phyloP scores from a whole-genome alignment of 331 rosid genomes.

The Pyracantha coccinea region DNA sequence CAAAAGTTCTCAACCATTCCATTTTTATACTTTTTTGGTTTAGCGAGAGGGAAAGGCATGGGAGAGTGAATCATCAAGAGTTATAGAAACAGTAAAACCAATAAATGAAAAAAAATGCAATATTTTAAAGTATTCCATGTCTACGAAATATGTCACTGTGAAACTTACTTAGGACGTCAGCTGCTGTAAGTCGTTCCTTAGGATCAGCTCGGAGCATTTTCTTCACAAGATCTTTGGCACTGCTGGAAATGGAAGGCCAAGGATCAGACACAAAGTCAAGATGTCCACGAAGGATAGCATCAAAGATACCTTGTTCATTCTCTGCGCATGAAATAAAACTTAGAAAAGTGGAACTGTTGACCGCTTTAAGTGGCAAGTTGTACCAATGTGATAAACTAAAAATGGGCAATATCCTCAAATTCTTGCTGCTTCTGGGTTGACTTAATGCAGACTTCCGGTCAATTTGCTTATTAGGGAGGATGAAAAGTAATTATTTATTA shows the following conservation, averaged over 20 bases:
- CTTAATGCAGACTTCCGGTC: neutral
- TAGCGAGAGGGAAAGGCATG: no score
- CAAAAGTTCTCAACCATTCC: neutral
- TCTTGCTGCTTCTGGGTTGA: neutral
- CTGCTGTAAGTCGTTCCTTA: conserved; percentile 63
- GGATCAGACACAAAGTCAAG: conserved; percentile 78
- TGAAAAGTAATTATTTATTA: neutral
- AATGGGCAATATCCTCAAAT: conserved; percentile 4
- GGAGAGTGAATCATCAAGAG: no score
- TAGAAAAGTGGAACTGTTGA: conserved; percentile 13
- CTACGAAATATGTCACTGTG: neutral
- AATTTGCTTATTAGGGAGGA: neutral
- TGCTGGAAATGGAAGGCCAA: conserved; percentile 82
- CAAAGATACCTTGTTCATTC: conserved; percentile 79
- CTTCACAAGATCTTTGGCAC: conserved; percentile 80
- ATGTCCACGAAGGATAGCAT: conserved; percentile 76
- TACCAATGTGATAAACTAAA: neutral
- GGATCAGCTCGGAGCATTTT: conserved; percentile 65
- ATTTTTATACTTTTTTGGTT: no score
- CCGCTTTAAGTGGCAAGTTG: neutral
- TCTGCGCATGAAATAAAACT: conserved; percentile 40
- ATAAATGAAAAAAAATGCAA: neutral
- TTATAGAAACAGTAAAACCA: no score
- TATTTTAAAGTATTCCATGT: neutral
- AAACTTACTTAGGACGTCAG: conserved; percentile 73